Conservation (phyloP, 176 grass and related monocot genomes). For the Tillandsia fasciculata region DNA sequence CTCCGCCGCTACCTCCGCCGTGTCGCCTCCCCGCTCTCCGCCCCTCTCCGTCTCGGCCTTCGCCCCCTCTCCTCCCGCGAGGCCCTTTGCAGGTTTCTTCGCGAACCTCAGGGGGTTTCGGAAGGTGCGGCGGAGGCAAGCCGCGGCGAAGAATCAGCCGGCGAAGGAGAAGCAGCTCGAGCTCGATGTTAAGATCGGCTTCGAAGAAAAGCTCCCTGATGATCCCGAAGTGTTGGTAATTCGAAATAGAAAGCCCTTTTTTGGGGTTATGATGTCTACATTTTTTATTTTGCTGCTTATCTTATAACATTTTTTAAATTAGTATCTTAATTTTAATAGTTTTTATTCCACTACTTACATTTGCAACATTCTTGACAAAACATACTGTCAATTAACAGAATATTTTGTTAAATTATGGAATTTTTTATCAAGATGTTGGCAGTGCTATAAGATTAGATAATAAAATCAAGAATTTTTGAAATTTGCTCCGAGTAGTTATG, state of each 20-base stretch:
- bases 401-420: no score
- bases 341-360: no score
- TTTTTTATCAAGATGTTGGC: no score
- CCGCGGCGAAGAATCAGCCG: slow-evolving; percentile 43
- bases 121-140: slow-evolving; percentile 32
- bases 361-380: no score
- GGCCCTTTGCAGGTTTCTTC: slow-evolving; percentile 35
- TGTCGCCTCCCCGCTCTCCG: slow-evolving; percentile 6
- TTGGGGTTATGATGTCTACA: no score
- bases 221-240: slow-evolving; percentile 82
- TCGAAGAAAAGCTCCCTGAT: slow-evolving; percentile 63
- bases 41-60: slow-evolving; percentile 12
- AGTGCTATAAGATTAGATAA: background rate
- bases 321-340: no score
- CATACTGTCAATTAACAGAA: no score
- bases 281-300: no score
- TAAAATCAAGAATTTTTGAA: background rate
- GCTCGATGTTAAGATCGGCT: slow-evolving; percentile 50
- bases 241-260: background rate
- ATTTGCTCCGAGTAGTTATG: background rate
- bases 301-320: no score
- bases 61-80: slow-evolving; percentile 6
- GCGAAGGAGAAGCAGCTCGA: slow-evolving; percentile 78
- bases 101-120: slow-evolving; percentile 51
- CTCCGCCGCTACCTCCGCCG: slow-evolving; percentile 2